Percentiles rank a stretch among this genome's conserved stretches.
phyloP scores from a whole-genome alignment of 441 rosid species.

The Populus hybrid region DNA sequence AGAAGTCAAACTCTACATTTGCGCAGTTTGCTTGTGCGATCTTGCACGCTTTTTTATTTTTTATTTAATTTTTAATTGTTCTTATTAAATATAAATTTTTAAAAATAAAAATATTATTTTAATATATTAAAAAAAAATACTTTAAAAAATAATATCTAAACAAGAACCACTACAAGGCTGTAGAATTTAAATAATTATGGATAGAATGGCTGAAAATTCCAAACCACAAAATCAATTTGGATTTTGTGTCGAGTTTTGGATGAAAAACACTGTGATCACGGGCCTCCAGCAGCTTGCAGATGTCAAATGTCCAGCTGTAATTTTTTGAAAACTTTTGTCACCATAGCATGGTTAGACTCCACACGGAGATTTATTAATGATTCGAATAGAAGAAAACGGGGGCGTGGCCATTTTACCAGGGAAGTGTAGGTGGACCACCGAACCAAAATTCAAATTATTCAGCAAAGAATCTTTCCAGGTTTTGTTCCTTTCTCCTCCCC shows the following conservation, averaged over 20 bases:
- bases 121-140: too few species aligned
- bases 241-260: background rate
- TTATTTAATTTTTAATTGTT: too few species aligned
- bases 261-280: background rate
- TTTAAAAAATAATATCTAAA: too few species aligned
- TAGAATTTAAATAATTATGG: background rate
- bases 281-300: background rate
- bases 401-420: constrained; percentile 12
- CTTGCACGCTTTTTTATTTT: too few species aligned
- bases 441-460: constrained; percentile 23
- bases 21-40: too few species aligned
- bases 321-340: background rate
- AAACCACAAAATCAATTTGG: background rate
- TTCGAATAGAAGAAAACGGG: background rate
- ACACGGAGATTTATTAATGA: background rate
- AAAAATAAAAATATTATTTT: too few species aligned
- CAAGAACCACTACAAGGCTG: too few species aligned
- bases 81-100: too few species aligned
- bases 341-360: background rate
- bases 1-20: background rate
- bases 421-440: constrained; percentile 36
- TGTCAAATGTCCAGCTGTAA: background rate
- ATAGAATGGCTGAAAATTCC: background rate
- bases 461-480: constrained; percentile 47
- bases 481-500: constrained; percentile 22